phyloP scores from a whole-genome alignment of 148 eudicot species.

The Rhododendron henanense region DNA sequence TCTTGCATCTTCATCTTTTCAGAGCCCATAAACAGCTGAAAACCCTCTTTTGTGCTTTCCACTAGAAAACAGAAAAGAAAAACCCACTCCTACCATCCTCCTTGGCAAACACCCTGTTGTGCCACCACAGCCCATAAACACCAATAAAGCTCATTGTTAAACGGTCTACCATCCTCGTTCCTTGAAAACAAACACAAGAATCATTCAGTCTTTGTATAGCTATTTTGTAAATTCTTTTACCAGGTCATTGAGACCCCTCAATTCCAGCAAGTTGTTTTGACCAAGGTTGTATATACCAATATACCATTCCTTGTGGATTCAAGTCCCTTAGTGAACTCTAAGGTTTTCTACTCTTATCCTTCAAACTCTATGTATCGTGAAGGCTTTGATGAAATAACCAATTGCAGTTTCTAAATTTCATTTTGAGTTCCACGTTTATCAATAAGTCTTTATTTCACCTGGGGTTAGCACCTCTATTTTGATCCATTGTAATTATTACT shows the following conservation, averaged over 20 bases:
- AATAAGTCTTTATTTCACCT: too few relatives aligned
- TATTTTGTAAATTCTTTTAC: background rate
- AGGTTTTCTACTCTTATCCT: background rate
- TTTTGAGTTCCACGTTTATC: too few relatives aligned
- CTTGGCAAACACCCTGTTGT: background rate
- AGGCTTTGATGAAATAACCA: background rate
- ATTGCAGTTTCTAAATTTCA: too few relatives aligned
- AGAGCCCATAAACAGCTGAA: background rate
- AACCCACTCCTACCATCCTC: background rate
- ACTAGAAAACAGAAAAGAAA: background rate
- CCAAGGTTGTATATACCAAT: background rate
- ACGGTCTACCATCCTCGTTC: background rate
- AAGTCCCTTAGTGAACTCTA: background rate
- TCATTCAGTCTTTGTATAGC: background rate
- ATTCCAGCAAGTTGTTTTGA: background rate
- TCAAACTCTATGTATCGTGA: background rate
- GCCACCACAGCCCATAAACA: background rate
- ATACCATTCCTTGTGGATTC: background rate
- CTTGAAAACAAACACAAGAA: background rate
- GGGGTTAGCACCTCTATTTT: background rate
- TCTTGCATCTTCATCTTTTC: background rate
- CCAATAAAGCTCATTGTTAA: background rate
- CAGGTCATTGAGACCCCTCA: background rate
- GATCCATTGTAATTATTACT: background rate
- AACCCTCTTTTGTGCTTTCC: background rate